A percentile compares a stretch with the other conserved stretches of the same genome.
phyloP scores from a whole-genome alignment of 306 rosid genomes.

The Amphicarpaea edgeworthii region DNA sequence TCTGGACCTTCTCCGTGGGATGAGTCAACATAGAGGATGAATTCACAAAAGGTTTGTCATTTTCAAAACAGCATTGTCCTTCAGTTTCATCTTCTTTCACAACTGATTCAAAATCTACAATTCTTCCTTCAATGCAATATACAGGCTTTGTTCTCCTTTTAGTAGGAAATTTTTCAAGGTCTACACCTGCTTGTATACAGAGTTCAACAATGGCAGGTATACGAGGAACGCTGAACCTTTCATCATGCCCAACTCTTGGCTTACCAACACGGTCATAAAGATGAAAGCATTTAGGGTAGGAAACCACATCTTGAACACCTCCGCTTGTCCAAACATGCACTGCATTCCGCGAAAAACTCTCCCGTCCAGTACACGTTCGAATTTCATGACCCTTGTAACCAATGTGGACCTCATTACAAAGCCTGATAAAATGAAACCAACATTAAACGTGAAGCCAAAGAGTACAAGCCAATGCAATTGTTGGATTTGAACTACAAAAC shows the following conservation, averaged over 20 bases:
- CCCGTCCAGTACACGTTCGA: constrained; percentile 73
- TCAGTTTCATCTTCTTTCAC: constrained; percentile 43
- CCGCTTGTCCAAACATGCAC: constrained; percentile 81
- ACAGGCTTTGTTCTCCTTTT: constrained; percentile 86
- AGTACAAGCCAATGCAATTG: constrained; percentile 24
- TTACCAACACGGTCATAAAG: constrained; percentile 84
- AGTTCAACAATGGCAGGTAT: constrained; percentile 87
- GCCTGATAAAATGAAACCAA: constrained; percentile 50
- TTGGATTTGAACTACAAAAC: constrained; percentile 23
- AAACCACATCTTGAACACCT: constrained; percentile 64
- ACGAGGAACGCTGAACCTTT: constrained; percentile 60
- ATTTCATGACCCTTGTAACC: constrained; percentile 80
- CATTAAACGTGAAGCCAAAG: constrained; percentile 30
- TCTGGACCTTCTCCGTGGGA: constrained; percentile 41
- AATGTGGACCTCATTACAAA: constrained; percentile 77
- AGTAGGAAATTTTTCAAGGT: constrained; percentile 63
- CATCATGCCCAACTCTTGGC: constrained; percentile 85
- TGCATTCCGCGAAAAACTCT: constrained; percentile 66
- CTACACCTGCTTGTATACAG: constrained; percentile 86
- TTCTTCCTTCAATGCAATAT: constrained; percentile 82
- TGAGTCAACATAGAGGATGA: constrained; percentile 38
- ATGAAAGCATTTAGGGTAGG: constrained; percentile 79
- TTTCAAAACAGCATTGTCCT: constrained; percentile 33
- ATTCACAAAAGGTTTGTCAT: constrained; percentile 12
- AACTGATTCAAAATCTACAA: constrained; percentile 78